Percentiles rank a stretch among this genome's conserved stretches.
Evolutionary conservation across 1,284 basidiomycete species (phyloP).

Genomic region (Retiboletus fuscus): DNA sequence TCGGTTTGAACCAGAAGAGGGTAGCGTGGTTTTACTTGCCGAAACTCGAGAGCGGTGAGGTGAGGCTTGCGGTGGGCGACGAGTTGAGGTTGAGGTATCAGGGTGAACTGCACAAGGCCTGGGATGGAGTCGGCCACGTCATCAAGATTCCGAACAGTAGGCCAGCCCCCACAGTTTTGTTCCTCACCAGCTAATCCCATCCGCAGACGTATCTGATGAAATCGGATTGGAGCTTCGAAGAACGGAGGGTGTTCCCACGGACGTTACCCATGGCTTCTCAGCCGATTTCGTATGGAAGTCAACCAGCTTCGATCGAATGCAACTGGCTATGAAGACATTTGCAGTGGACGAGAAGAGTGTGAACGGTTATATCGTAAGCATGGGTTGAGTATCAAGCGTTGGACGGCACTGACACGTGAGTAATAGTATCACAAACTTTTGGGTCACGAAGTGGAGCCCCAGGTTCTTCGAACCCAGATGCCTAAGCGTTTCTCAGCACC

Average conservation of each 20-base stretch:
- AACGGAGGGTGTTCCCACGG: slow-evolving; percentile 93
- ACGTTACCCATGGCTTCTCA: slow-evolving; percentile 94
- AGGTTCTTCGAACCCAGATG: slow-evolving; percentile 92
- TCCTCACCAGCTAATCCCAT: slow-evolving; percentile 35
- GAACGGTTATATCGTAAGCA: slow-evolving; percentile 90
- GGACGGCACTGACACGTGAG: slow-evolving; percentile 27
- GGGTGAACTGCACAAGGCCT: slow-evolving; percentile 89
- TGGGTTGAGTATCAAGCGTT: slow-evolving; percentile 9
- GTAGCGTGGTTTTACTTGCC: slow-evolving; percentile 97
- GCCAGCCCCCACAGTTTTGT: slow-evolving; percentile 39
- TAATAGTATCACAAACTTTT: slow-evolving; percentile 95
- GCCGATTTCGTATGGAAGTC: slow-evolving; percentile 99
- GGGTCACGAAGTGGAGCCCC: slow-evolving; percentile 94
- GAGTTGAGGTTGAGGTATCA: slow-evolving; percentile 92
- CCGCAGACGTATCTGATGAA: slow-evolving; percentile 93
- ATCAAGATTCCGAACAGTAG: slow-evolving; percentile 99
- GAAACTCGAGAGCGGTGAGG: slow-evolving; percentile 97
- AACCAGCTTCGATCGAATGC: slow-evolving; percentile 99
- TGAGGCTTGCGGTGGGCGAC: slow-evolving; percentile 96
- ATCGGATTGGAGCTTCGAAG: slow-evolving; percentile 93
- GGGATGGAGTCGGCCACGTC: slow-evolving; percentile 98
- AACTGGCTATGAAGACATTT: slow-evolving; percentile 99
- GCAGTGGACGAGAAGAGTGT: slow-evolving; percentile 99
- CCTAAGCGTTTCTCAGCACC: slow-evolving; percentile 97
- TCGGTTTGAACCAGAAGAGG: slow-evolving; percentile 97